Conservation (phyloP, 2,329 filamentous ascomycete species). For the Penicillium sp. region DNA sequence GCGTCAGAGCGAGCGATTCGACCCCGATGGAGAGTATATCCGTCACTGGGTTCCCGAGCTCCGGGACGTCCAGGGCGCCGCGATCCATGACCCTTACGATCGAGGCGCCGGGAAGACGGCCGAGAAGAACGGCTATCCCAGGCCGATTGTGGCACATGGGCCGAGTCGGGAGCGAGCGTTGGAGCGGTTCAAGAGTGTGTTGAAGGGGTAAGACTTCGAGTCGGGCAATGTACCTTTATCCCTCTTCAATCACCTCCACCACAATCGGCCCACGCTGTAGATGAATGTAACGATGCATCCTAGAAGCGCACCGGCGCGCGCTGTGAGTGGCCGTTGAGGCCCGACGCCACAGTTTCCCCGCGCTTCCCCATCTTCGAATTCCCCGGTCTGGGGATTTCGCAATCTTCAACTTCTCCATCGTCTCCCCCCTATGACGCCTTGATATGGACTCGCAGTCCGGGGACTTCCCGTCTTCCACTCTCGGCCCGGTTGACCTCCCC, state of each 20-base stretch:
- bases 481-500: slow-evolving; percentile 21
- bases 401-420: too few species aligned
- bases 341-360: slow-evolving; percentile 11
- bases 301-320: too few species aligned
- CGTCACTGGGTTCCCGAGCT: slow-evolving; percentile 79
- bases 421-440: slow-evolving; percentile 26
- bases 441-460: slow-evolving; percentile 35
- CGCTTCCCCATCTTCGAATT: neutral
- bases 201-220: slow-evolving; percentile 11
- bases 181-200: slow-evolving; percentile 65
- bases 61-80: slow-evolving; percentile 59
- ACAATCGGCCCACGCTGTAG: too few species aligned
- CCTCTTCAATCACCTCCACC: too few species aligned
- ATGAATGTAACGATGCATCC: too few species aligned
- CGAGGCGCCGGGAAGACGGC: slow-evolving; percentile 60
- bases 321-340: neutral
- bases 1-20: slow-evolving; percentile 82
- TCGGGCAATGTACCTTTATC: too few species aligned
- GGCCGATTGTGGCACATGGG: slow-evolving; percentile 72
- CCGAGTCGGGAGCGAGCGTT: slow-evolving; percentile 65
- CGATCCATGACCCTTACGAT: slow-evolving; percentile 77
- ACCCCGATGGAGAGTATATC: slow-evolving; percentile 74
- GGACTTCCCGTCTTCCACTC: slow-evolving; percentile 23
- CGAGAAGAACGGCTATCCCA: slow-evolving; percentile 68
- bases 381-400: neutral